Base-by-base conservation (phyloP, 331 rosid genomes). In the Spiraea crenata region DNA sequence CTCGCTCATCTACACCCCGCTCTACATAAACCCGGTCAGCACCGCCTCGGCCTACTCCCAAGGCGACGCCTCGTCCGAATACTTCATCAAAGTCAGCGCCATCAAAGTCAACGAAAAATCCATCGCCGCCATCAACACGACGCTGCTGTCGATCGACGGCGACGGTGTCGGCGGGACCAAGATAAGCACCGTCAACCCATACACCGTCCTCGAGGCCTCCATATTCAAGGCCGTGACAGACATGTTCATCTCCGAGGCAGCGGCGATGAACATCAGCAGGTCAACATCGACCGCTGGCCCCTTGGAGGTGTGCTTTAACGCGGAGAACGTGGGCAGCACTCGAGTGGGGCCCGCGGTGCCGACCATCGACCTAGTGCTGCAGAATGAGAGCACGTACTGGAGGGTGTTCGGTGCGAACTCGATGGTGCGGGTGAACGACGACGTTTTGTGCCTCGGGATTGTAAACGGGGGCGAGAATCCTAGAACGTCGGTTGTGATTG, bases 171-270 rank as follows among this genome's bases (percentile, higher is more conserved):
- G 97, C 0, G 98, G 98, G 49, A 93, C 98, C 0, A 90, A 87
- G 71, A 88, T 93, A 9, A 93, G 97, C 63, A 81, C 96, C 0
- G 89, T 90, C n/a, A 25, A 84, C 38, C 97, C 93, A 4, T 90
- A 85, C 92, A 84, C 97, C 0, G 86, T 85, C 9, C n/a, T 93
- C 34, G 87, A 90, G 38, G 63, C 63, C 3, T 88, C 97, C 0
- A 85, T 90, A 5, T 88, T 56, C 82, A 76, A 72, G 34, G 90
- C 96, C 0, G 44, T 93, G 16, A 71, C 82, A 0, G 38, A 65
- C 2, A 75, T 85, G 4, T 88, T 83, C 19, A n/a, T 82, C 3
- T 72, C 9, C 0, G 91, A 52, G 0, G 50, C 82, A 0, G 77
- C 76, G 6, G 72, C 80, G 1, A 74, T 70, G 67, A 83, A 85